Conservation (phyloP, 495 filamentous ascomycete genomes). For the Filosporella fistucella region DNA sequence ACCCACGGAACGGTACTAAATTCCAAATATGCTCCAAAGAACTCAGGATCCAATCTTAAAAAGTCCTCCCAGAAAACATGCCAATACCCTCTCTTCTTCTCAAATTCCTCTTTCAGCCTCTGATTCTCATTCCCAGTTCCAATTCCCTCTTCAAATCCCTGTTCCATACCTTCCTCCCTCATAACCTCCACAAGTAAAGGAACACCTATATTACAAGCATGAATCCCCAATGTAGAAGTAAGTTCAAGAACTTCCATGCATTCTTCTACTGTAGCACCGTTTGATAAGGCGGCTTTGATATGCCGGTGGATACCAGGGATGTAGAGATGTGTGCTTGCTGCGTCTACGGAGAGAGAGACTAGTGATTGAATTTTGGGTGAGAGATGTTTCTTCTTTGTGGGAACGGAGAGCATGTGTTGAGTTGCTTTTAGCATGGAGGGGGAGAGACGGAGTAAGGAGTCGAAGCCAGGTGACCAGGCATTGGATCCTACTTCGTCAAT, state of each 20-base stretch:
- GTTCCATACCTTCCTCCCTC: slow-evolving; percentile 29
- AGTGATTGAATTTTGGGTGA: slow-evolving; percentile 34
- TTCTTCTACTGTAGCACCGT: slow-evolving; percentile 33
- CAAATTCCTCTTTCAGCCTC: slow-evolving; percentile 27
- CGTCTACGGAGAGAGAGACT: slow-evolving; percentile 33
- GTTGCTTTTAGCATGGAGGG: slow-evolving; percentile 31
- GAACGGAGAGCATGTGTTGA: slow-evolving; percentile 27
- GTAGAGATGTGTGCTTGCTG: slow-evolving; percentile 35
- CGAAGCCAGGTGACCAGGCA: slow-evolving; percentile 27
- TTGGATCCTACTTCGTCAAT: no score
- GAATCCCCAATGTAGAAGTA: slow-evolving; percentile 35
- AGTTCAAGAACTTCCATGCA: slow-evolving; percentile 36
- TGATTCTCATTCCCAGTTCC: slow-evolving; percentile 25
- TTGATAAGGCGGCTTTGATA: slow-evolving; percentile 23
- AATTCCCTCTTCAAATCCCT: no score
- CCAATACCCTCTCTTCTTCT: slow-evolving; percentile 38
- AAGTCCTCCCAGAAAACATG: slow-evolving; percentile 39
- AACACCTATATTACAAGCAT: slow-evolving; percentile 40
- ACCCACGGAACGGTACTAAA: slow-evolving; percentile 35
- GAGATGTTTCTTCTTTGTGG: slow-evolving; percentile 28
- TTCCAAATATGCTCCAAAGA: slow-evolving; percentile 39
- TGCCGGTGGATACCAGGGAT: slow-evolving; percentile 31
- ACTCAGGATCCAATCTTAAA: slow-evolving; percentile 35
- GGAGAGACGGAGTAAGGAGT: slow-evolving; percentile 26
- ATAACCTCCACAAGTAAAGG: slow-evolving; percentile 37